Conservation (phyloP, 257 asterid species). For the Solanum rostratum region DNA sequence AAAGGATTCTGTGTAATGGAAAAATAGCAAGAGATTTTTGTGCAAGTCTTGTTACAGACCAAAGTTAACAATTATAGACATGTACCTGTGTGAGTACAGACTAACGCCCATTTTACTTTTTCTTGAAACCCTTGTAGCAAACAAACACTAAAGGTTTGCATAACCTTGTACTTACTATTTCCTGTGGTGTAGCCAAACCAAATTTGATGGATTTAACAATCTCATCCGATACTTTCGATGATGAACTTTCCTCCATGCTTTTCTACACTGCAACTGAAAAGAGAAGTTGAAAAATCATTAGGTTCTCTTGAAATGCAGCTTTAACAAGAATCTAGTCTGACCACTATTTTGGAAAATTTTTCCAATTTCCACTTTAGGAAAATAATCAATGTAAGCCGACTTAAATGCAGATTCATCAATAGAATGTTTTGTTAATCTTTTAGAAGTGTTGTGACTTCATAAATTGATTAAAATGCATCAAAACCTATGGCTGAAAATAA, state of each 20-base stretch:
- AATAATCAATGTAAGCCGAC: not conserved
- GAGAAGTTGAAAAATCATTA: not conserved
- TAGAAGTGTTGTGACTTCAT: not conserved
- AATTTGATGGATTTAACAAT: conserved; percentile 48
- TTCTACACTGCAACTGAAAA: conserved; percentile 4
- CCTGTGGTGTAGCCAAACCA: conserved; percentile 69
- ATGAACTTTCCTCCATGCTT: conserved; percentile 52
- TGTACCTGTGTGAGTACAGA: too few species aligned
- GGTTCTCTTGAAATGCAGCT: not conserved
- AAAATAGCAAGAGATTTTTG: too few species aligned
- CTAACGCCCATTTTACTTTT: not conserved
- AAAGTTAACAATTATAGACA: not conserved
- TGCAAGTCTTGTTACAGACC: not conserved
- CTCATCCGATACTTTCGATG: conserved; percentile 32
- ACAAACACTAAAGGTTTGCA: not conserved
- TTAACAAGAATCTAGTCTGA: not conserved
- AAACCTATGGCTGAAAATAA: not conserved
- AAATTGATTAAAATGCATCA: not conserved
- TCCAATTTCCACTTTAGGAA: not conserved
- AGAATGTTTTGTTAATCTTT: not conserved
- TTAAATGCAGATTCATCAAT: not conserved
- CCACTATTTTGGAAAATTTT: not conserved
- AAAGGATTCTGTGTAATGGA: too few species aligned
- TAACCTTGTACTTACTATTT: conserved; percentile 49
- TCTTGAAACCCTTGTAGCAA: not conserved